Conservation (phyloP, 2,329 filamentous ascomycete species). For the Fusarium stilboides region DNA sequence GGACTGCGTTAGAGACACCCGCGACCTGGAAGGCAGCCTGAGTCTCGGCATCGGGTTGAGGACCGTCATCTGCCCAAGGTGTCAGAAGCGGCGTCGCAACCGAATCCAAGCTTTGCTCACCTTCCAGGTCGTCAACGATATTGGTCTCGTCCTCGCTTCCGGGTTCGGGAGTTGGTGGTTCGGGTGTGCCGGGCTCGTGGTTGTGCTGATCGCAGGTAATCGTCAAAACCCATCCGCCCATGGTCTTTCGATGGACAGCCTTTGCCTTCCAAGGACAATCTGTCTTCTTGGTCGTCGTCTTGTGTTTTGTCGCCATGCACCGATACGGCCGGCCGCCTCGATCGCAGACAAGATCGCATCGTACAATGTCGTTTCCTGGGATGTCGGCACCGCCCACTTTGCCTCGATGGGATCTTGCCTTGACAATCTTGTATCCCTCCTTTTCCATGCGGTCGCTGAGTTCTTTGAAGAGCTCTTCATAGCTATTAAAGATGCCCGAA, state of each 20-base stretch:
- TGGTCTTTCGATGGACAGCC: conserved; percentile 60
- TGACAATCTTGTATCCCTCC: conserved; percentile 64
- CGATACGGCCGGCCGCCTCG: conserved; percentile 62
- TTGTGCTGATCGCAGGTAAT: conserved; percentile 62
- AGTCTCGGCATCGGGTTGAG: conserved; percentile 56
- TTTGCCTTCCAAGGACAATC: conserved; percentile 64
- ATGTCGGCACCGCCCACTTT: conserved; percentile 59
- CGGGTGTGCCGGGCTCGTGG: conserved; percentile 61
- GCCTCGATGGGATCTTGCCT: conserved; percentile 60
- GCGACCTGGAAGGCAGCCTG: conserved; percentile 58
- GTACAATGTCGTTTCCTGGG: conserved; percentile 61
- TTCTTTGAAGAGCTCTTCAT: conserved; percentile 60
- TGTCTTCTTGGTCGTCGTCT: conserved; percentile 63
- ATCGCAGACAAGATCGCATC: conserved; percentile 63
- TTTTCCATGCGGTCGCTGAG: conserved; percentile 60
- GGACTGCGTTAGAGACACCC: conserved; percentile 56
- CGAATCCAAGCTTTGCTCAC: conserved; percentile 33
- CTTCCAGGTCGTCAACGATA: conserved; percentile 48
- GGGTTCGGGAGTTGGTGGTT: conserved; percentile 57
- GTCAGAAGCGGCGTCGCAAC: conserved; percentile 29
- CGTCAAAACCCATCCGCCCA: conserved; percentile 62
- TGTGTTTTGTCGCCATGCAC: conserved; percentile 62
- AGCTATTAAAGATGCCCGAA: conserved; percentile 57
- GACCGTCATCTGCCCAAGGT: conserved; percentile 48
- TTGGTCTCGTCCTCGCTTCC: conserved; percentile 56